Evolutionary conservation across 306 rosid genomes (phyloP), one percentile per base, ranked within the genome.

Genomic region (Sphenostylis stenocarpa): DNA sequence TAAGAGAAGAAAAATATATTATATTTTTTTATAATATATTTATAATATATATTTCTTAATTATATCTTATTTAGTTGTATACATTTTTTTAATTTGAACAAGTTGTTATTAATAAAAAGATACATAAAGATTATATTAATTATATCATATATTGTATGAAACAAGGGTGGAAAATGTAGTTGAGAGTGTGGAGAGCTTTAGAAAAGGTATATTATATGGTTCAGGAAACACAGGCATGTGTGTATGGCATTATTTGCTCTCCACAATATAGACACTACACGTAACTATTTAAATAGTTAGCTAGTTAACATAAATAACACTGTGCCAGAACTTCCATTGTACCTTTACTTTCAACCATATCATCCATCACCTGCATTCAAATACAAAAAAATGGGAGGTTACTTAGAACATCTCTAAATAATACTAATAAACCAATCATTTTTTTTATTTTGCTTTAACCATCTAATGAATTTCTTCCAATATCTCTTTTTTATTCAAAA

Each of bases 321-420:
- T 24, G 73, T 44, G 56, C 45, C 55, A 63, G 36, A 79, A 64
- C 77, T 75, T 70, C 84, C 80, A 73, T 28, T 47, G 17, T 45
- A 52, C 44, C 20, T 21, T 74, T 29, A 29, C 0, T 29, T 51
- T 75, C 69, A 66, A 71, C 6, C 53, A 17, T 60, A 53, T 80
- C 84, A 26, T 26, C 43, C 43, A 1, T 38, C 43, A 84, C 48
- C 87, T 84, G 85, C 78, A 82, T 70, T 53, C 73, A 81, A 69
- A 75, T 34, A 28, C 6, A 41, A 55, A 11, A n/a, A 16, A 33
- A 52, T 1, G 33, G 20, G 10, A 38, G 19, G 55, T 76, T 24
- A 76, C 7, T 26, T 26, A 26, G 28, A 26, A n/a, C n/a, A n/a
- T n/a, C n/a, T n/a, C n/a, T n/a, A n/a, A n/a, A n/a, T n/a, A n/a